These are phyloP conservation scores for Nannochloropsis oceanica DNA, from an alignment of 108 stramenopile genomes.

Conservation along the genomic window DNA sequence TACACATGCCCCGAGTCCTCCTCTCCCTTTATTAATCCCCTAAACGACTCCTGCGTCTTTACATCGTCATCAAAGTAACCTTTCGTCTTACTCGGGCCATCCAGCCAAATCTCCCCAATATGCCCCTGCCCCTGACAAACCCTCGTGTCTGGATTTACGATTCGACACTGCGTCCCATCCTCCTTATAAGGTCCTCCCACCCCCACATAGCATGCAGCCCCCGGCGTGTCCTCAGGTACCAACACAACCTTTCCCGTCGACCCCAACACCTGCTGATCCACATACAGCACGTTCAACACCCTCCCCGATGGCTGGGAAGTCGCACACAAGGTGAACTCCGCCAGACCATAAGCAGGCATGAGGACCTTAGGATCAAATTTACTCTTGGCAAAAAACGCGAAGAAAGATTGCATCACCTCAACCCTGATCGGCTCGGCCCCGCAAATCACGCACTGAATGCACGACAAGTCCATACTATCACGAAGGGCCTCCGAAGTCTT, in stretches of 20 bases:
- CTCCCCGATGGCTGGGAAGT: slow-evolving; percentile 53
- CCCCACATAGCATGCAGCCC: background rate
- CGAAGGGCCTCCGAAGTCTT: slow-evolving; percentile 45
- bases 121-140: slow-evolving; percentile 34
- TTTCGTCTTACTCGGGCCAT: slow-evolving; percentile 60
- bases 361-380: slow-evolving; percentile 60
- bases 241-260: slow-evolving; percentile 36
- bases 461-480: slow-evolving; percentile 49
- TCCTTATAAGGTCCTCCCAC: background rate
- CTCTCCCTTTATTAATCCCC: background rate
- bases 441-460: slow-evolving; percentile 78
- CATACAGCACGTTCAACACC: slow-evolving; percentile 43
- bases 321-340: slow-evolving; percentile 92
- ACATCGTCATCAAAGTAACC: slow-evolving; percentile 50
- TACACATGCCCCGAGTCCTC: slow-evolving; percentile 24
- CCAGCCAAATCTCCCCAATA: slow-evolving; percentile 89
- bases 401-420: slow-evolving; percentile 55
- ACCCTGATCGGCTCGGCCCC: slow-evolving; percentile 87
- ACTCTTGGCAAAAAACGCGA: slow-evolving; percentile 47
- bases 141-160: slow-evolving; percentile 28
- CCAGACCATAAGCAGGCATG: slow-evolving; percentile 86
- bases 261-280: slow-evolving; percentile 48
- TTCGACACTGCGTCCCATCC: slow-evolving; percentile 18
- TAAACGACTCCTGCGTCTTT: slow-evolving; percentile 25
- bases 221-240: background rate